Evolutionary conservation across 2,329 filamentous ascomycete species (phyloP), one percentile per base, ranked within the genome.

Genomic region (Botrytis squamosa): DNA sequence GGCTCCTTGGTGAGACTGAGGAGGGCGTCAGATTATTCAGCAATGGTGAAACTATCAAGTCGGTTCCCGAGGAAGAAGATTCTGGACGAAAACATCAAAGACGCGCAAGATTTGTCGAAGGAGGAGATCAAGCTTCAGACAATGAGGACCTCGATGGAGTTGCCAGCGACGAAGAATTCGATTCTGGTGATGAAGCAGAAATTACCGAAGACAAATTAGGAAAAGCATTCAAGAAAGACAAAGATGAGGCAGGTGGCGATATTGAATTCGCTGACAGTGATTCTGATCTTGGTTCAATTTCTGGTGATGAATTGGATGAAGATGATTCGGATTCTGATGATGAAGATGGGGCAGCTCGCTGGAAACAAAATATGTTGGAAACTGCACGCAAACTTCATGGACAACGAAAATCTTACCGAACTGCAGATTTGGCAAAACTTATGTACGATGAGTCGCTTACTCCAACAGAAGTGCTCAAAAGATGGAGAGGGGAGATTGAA

Each of bases 181-280:
- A 84, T n/a, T 85, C 85, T 1, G 87, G 86, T 25, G 85, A 85
- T 22, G 88, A 89, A 64, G 82, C 83, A 2, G 89, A 90, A 74
- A 89, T 91, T 72, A 85, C 86, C 64, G 88, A 90, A 75, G 83
- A 85, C 64, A 90, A 87, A 76, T 81, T 91, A 12, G 89, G 89
- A 76, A 90, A 86, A 75, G 85, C 90, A 80, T 91, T 91, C 81
- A 85, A 85, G 70, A 86, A 86, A 73, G 83, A 62, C 40, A 62
- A 62, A 40, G 36, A 62, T 55, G 86, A 81, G 36, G 85, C 85
- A 18, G 88, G 90, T 38, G 93, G 90, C 44, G 93, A 97, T 72
- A 79, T 98, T 73, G 93, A 91, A 1, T 99, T 98, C 84, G 96
- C 96, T 22, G 96, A 99, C 80, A 97, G 94, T 80, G 97, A 99